Base-by-base conservation (phyloP, 1,284 basidiomycete genomes). In the Melampsora occidentalis region DNA sequence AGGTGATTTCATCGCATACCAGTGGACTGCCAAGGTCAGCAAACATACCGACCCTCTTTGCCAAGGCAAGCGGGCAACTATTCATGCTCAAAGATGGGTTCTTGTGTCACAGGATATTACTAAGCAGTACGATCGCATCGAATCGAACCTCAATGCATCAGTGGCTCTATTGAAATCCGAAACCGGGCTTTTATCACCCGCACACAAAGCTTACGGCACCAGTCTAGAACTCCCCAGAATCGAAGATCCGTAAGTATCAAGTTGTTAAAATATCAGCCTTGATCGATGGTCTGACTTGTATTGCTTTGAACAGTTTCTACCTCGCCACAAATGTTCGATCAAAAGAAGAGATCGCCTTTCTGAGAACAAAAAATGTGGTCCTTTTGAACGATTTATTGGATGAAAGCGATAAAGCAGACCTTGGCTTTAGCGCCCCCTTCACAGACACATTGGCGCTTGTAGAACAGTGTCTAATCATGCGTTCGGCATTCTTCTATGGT, bases 401-500 rank as follows among this genome's bases (percentile, higher is more conserved):
- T 22, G 73, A 68, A 51, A 39, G 57, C 2, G 73, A 76, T 25
- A 53, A 61, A 22, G 35, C 20, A 10, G 66, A 69, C 46, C 48
- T 76, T 2, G 73, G 73, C 6, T 62, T 76, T 53, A 61, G 25
- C 25, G 42, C 53, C 5, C 46, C 57, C 28, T 76, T 46, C 62
- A 69, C 62, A 42, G 73, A 76, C n/a, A 76, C 66, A 9, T 63
- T 68, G 16, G 51, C 66, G 3, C 53, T 76, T 53, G 16, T 76
- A 18, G 73, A 76, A 48, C 73, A 76, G 33, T 76, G 66, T 42
- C 46, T 76, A 25, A 5, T 76, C 25, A 76, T 76, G 73, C 57
- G 73, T 49, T 53, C 73, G 20, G 73, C 63, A 2, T 76, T 33
- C 49, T 63, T 64, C 31, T 76, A 76, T 28, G 73, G 73, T 28